Evolutionary conservation across 106 monocot species (phyloP), one percentile per base, ranked within the genome.

Genomic region (Dendrobium huoshanense): DNA sequence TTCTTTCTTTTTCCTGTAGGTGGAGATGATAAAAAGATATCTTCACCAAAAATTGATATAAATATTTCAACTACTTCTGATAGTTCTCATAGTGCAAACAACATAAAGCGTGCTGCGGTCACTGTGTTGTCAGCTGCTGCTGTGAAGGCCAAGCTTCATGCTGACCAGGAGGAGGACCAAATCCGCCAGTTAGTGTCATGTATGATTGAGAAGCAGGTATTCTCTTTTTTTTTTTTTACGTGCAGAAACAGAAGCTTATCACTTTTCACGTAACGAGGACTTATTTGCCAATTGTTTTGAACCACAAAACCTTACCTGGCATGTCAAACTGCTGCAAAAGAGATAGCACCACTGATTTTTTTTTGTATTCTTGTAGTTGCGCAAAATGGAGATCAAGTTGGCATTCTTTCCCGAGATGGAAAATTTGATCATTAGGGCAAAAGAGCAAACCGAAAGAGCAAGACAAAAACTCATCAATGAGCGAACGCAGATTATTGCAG

Each of bases 121-220:
- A 89, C 95, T 82, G 91, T 89, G 78, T 83, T 99, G 75, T 89
- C 98, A 72, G 92, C 95, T 44, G 92, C 95, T 88, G 83, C 89
- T 18, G 98, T 95, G 64, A 99, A 92, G 72, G 91, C 95, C 40
- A 95, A 93, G 78, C 79, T 95, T 85, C 92, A 95, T 77, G 95
- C 89, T 25, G 82, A 91, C 49, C 92, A 88, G 48, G 95, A 95
- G 78, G 98, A 99, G 81, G 89, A 92, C 40, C 87, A 95, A 72
- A 91, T 99, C 72, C 80, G 79, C 45, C 85, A 91, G n/a, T 87
- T 95, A 44, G 89, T 83, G 29, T 82, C 92, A 6, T 70, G 86
- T 24, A 78, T 92, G 33, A 92, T 98, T 41, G 92, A 94, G 42
- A 98, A 94, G 61, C 94, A 92, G 94, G 97, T 98, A 85, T 31